Percentiles rank a stretch among this genome's conserved stretches.
Evolutionary conservation across 2,329 filamentous ascomycete species (phyloP).

Genomic region (Microsporum audouinii): DNA sequence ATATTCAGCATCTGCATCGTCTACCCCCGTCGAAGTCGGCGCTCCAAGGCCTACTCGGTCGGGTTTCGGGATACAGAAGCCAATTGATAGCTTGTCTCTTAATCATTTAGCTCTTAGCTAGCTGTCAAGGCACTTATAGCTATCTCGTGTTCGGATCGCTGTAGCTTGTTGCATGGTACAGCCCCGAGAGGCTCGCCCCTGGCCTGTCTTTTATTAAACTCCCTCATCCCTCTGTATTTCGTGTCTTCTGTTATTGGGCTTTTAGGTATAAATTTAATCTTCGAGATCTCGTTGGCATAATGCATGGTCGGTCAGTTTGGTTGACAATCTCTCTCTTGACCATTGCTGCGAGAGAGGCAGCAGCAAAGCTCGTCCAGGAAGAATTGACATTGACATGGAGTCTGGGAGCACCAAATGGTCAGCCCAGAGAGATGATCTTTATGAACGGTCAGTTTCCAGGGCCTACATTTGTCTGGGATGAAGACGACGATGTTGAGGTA

Average conservation of each 20-base stretch:
- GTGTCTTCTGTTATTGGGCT: background rate
- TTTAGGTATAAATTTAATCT: no score
- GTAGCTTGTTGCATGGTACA: background rate
- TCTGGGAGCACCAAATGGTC: conserved; percentile 17
- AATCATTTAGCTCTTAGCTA: background rate
- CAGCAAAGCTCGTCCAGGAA: background rate
- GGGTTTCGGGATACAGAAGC: background rate
- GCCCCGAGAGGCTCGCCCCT: background rate
- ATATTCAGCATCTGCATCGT: no score
- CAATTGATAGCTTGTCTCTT: background rate
- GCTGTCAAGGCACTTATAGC: no score
- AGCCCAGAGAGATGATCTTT: conserved; percentile 13
- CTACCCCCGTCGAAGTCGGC: no score
- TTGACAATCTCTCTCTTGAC: background rate
- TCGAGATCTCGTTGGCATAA: background rate
- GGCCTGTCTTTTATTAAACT: background rate
- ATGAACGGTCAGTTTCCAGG: conserved; percentile 15
- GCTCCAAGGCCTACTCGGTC: background rate
- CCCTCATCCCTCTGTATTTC: background rate
- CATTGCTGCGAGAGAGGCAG: background rate
- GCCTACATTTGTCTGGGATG: conserved; percentile 13
- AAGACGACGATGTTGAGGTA: conserved; percentile 12
- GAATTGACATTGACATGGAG: conserved; percentile 5
- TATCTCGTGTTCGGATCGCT: background rate
- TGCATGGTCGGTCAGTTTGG: background rate